These are phyloP conservation scores for Leishmania mexicana DNA, from an alignment of 208 protist species.

Conservation along the genomic window DNA sequence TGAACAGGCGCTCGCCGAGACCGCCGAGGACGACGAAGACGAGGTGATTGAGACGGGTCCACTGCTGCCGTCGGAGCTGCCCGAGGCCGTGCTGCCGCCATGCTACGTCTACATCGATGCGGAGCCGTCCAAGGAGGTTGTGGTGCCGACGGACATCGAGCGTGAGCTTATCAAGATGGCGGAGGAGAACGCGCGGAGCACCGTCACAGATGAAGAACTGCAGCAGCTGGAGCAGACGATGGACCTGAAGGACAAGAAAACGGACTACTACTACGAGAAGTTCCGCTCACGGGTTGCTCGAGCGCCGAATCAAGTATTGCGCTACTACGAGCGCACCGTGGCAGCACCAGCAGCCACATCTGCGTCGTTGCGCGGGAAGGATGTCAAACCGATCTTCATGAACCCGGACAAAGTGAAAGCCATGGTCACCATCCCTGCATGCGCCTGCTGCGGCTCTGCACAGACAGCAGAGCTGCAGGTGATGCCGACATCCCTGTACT, in stretches of 20 bases:
- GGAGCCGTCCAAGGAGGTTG: constrained; percentile 58
- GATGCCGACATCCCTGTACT: constrained; percentile 82
- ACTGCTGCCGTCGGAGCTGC: constrained; percentile 45
- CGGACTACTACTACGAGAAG: constrained; percentile 82
- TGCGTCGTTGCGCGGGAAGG: constrained; percentile 11
- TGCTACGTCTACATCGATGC: constrained; percentile 68
- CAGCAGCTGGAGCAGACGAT: constrained; percentile 65
- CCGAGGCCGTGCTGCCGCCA: constrained; percentile 57
- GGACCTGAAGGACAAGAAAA: constrained; percentile 71
- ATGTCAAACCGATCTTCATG: constrained; percentile 72
- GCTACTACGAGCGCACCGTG: constrained; percentile 61
- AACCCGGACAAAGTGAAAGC: constrained; percentile 58
- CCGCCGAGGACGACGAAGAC: constrained; percentile 38
- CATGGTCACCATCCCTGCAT: constrained; percentile 53
- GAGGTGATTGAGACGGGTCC: constrained; percentile 43
- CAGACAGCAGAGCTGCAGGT: constrained; percentile 82
- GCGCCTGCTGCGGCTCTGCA: constrained; percentile 59
- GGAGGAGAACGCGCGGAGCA: constrained; percentile 46
- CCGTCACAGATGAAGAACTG: constrained; percentile 55
- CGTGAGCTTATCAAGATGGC: constrained; percentile 63
- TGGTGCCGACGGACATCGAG: constrained; percentile 68
- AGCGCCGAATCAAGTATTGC: constrained; percentile 72
- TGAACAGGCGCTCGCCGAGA: constrained; percentile 40
- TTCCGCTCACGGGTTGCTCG: constrained; percentile 66
- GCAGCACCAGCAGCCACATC: not conserved